Evolutionary conservation across 352 stramenopile genomes (phyloP), one percentile per base, ranked within the genome.

Genomic region (Globisporangium mamillatum): DNA sequence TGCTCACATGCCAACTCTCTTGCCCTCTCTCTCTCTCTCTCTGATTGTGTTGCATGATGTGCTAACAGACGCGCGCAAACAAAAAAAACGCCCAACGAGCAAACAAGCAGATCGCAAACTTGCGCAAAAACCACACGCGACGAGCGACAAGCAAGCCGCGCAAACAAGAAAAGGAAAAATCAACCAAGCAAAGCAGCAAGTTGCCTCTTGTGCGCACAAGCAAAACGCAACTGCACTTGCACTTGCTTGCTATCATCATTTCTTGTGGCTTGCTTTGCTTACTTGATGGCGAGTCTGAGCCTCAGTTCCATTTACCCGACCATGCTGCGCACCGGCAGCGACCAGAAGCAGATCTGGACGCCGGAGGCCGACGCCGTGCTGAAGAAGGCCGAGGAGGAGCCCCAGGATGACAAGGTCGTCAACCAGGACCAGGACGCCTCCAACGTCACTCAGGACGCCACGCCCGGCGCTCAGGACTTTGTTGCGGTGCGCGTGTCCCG

Each of bases 401-500:
- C 66, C 1, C 32, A 71, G 48, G 50, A 65, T 24, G 46, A 41
- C 27, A 32, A 32, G 27, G 4, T 3, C 27, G 27, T 32, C 44
- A 20, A 22, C 46, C 18, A 50, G 46, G 48, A 63, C 8, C 27
- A 66, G 29, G 10, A 52, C 7, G 44, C 7, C 44, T 12, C 9
- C 32, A 25, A 3, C 22, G 36, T 2, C 36, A 18, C 34, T 20
- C 22, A 8, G 1, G 24, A 55, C 36, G 36, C 38, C 2, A 18
- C 24, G 1, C 4, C 25, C 16, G 4, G 27, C 25, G n/a, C 46
- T 8, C 48, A 60, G 24, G 52, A 67, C 14, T 32, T 29, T 18
- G n/a, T 67, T 10, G 73, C 74, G 7, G 64, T 80, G 25, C 73
- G 76, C 12, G 76, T 63, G 24, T 61, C 59, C 4, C 78, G 80